A percentile compares a stretch with the other conserved stretches of the same genome.
phyloP scores from a whole-genome alignment of 345 rosid genomes.

The Lenwebbia sp. region DNA sequence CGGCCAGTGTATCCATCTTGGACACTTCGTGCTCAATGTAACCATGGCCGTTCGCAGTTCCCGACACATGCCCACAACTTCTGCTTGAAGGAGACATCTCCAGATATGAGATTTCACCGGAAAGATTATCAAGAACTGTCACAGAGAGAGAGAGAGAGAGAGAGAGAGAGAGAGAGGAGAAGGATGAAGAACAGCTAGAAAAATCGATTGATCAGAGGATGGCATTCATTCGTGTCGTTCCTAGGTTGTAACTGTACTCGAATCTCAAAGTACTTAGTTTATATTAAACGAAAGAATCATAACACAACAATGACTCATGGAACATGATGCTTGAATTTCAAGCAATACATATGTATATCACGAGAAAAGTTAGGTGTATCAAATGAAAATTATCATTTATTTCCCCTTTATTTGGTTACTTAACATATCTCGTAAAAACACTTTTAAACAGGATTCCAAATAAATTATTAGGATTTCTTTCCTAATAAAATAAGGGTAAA shows the following conservation, averaged over 20 bases:
- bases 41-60: background rate
- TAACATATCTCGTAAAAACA: background rate
- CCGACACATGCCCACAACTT: background rate
- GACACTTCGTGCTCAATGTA: constrained; percentile 20
- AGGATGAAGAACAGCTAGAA: background rate
- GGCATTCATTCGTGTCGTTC: background rate
- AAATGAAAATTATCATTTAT: background rate
- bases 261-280: background rate
- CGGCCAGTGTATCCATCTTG: constrained; percentile 27
- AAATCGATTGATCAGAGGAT: background rate
- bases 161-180: background rate
- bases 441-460: background rate
- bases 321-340: background rate
- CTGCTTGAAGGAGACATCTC: background rate
- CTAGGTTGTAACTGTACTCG: background rate
- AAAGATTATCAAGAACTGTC: background rate
- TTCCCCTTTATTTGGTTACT: background rate
- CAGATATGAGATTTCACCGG: background rate
- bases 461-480: background rate
- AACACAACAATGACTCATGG: background rate
- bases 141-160: background rate
- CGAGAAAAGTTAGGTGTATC: background rate
- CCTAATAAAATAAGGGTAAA: background rate
- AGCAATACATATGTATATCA: background rate
- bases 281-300: background rate